These are phyloP conservation scores for Psilocybe tampanensis DNA, from an alignment of 768 basidiomycete genomes.

Conservation along the genomic window DNA sequence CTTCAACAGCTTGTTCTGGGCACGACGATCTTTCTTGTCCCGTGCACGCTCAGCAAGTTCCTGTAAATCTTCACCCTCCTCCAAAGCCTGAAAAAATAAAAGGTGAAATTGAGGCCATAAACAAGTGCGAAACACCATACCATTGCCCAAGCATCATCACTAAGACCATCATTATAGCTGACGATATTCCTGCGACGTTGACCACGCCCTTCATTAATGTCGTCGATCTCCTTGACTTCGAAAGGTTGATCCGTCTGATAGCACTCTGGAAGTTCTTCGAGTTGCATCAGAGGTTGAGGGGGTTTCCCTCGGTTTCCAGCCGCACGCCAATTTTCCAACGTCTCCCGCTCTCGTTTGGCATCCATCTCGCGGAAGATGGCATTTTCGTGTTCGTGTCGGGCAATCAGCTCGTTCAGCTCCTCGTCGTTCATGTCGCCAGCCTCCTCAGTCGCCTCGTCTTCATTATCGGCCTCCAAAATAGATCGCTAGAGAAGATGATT, in stretches of 20 bases:
- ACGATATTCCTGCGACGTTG: conserved; percentile 83
- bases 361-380: conserved; percentile 84
- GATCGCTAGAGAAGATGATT: conserved; percentile 62
- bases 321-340: conserved; percentile 66
- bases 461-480: conserved; percentile 87
- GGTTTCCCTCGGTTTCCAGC: conserved; percentile 78
- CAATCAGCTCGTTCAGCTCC: conserved; percentile 91
- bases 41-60: conserved; percentile 68
- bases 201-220: conserved; percentile 78
- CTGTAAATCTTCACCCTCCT: conserved; percentile 80
- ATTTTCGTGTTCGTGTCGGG: conserved; percentile 81
- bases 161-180: conserved; percentile 91
- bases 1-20: conserved; percentile 56
- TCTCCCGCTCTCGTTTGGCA: conserved; percentile 70
- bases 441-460: conserved; percentile 88
- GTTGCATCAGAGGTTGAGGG: conserved; percentile 74
- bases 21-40: conserved; percentile 67
- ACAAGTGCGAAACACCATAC: conserved; percentile 37
- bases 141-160: conserved; percentile 92
- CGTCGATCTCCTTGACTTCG: conserved; percentile 61
- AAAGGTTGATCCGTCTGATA: conserved; percentile 88
- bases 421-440: conserved; percentile 93
- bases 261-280: conserved; percentile 91
- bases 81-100: conserved; percentile 55
- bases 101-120: not conserved